Evolutionary conservation across 2,329 filamentous ascomycete genomes (phyloP), one percentile per base, ranked within the genome.

Genomic region (Allantophomopsis lycopodina): DNA sequence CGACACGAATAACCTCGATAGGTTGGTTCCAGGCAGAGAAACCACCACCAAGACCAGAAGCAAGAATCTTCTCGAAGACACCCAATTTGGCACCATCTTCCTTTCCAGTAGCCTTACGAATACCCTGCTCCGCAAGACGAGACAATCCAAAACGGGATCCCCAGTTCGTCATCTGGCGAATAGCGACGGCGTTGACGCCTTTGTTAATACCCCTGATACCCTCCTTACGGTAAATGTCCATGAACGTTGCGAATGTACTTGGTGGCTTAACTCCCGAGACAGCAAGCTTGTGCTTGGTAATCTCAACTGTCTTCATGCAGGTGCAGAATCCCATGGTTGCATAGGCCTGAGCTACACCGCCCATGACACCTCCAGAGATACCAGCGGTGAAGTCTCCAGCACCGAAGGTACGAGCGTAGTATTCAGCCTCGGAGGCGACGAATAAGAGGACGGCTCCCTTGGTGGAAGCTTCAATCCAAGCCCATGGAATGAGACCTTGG

Each of bases 301-400:
- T 98, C 66, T 98, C 91, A 50, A 96, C 91, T 48, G 91, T 98
- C 79, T 98, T 98, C 91, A 98, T 98, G 76, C 91, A 98, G 46
- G 91, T 98, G 68, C 91, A 98, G 79, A 98, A 98, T 52, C 91
- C 91, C 89, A 98, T 98, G 61, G 91, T 98, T 50, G 91, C 91
- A 62, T 98, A 98, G 44, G 91, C 91, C 69, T 98, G 91, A 36
- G 89, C 91, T 43, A 98, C 79, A 73, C 91, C 91, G 60, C 91
- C 91, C 16, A 79, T 73, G 71, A 98, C 86, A 63, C 91, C 91
- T 56, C 91, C 91, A 23, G 71, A 60, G 66, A 98, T 96, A 59
- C 91, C 91, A 51, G 79, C 77, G 38, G 83, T 70, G 62, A 98
- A 96, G 62, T 93, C 82, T 55, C 73, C 76, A 46, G 87, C 89